Evolutionary conservation across 2,329 filamentous ascomycete species (phyloP).

Genomic region (Pyrenophora teres): DNA sequence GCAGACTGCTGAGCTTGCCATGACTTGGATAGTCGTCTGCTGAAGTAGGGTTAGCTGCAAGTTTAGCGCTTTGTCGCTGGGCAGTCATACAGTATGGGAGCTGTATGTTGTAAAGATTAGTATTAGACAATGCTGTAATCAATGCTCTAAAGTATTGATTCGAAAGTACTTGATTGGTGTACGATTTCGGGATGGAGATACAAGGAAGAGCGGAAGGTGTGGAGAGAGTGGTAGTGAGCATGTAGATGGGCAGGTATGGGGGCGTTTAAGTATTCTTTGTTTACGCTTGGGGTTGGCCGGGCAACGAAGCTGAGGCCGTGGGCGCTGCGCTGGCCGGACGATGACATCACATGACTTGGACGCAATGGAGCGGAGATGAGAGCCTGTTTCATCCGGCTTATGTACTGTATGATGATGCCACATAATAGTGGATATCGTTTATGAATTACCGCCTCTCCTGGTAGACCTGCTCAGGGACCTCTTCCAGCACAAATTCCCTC

Average conservation of each 20-base stretch:
- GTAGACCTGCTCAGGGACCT: too few relatives aligned
- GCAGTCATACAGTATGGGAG: conserved; percentile 35
- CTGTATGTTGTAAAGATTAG: conserved; percentile 43
- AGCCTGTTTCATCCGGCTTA: not conserved
- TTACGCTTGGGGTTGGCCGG: conserved; percentile 40
- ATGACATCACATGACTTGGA: conserved; percentile 38
- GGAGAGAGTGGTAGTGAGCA: conserved; percentile 23
- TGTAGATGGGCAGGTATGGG: conserved; percentile 25
- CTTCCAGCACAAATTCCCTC: too few relatives aligned
- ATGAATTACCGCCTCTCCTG: not conserved
- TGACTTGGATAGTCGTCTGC: conserved; percentile 52
- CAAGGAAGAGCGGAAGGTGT: conserved; percentile 17
- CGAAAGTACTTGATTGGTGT: conserved; percentile 40
- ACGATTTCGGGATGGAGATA: conserved; percentile 22
- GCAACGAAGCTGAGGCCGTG: conserved; percentile 30
- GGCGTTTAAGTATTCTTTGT: conserved; percentile 44
- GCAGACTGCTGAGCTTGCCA: conserved; percentile 77
- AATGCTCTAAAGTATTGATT: conserved; percentile 47
- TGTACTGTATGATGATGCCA: not conserved
- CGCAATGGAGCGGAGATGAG: conserved; percentile 14
- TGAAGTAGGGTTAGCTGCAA: conserved; percentile 28
- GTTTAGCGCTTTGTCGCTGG: conserved; percentile 2
- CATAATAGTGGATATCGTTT: not conserved
- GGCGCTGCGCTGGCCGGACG: conserved; percentile 15
- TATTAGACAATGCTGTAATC: conserved; percentile 48